Evolutionary conservation across 768 basidiomycete genomes (phyloP).

Genomic region (Serendipita indica): DNA sequence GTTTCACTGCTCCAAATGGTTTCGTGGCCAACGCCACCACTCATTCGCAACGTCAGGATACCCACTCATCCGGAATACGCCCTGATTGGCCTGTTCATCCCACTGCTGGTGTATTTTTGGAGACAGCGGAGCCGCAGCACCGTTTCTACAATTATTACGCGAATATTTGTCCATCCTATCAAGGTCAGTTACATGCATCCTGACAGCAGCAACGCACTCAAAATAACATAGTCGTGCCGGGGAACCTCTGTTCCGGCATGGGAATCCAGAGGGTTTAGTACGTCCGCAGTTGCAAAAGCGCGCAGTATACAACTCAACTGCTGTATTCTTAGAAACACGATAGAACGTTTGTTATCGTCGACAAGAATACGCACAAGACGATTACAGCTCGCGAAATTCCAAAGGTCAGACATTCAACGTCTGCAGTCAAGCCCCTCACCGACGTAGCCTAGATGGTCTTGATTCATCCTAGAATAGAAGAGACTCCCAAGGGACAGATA

Average conservation of each 20-base stretch:
- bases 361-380: slow-evolving; percentile 34
- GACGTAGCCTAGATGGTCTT: slow-evolving; percentile 42
- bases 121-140: neutral
- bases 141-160: slow-evolving; percentile 10
- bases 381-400: slow-evolving; percentile 53
- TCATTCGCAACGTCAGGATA: too few species aligned
- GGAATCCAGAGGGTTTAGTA: slow-evolving; percentile 44
- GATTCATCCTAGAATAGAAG: slow-evolving; percentile 40
- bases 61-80: too few species aligned
- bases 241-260: slow-evolving; percentile 45
- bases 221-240: slow-evolving; percentile 43
- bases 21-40: neutral
- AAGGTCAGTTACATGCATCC: slow-evolving; percentile 30
- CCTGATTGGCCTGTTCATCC: neutral
- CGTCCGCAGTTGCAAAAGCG: too few species aligned
- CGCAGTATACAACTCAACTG: too few species aligned
- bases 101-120: neutral
- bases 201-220: slow-evolving; percentile 17
- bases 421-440: slow-evolving; percentile 51
- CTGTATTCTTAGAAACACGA: too few species aligned
- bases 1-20: neutral
- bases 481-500: slow-evolving; percentile 31
- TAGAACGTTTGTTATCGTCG: slow-evolving; percentile 55
- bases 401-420: slow-evolving; percentile 29
- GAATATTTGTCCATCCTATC: slow-evolving; percentile 38